Evolutionary conservation across 2,329 filamentous ascomycete genomes (phyloP).

Genomic region (Hypoxylon sp.): DNA sequence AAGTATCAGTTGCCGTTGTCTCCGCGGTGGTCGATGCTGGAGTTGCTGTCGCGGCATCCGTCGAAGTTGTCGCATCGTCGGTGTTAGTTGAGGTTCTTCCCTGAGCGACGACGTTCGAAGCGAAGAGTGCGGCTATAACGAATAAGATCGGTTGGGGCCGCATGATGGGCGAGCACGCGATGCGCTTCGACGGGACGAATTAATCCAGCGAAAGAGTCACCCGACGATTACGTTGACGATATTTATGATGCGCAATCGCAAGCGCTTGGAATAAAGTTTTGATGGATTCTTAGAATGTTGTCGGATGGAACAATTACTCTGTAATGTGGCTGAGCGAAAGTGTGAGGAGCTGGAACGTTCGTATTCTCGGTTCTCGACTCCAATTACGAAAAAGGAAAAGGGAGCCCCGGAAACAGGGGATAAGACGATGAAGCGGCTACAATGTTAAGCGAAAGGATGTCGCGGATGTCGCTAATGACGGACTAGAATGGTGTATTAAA

Average conservation of each 20-base stretch:
- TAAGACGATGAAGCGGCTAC: slow-evolving; percentile 4
- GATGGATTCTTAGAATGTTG: slow-evolving; percentile 13
- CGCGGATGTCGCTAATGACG: slow-evolving; percentile 33
- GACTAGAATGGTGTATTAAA: slow-evolving; percentile 36
- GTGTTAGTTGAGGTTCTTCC: slow-evolving; percentile 31
- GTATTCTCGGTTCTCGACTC: slow-evolving; percentile 34
- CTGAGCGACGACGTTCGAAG: slow-evolving; percentile 47
- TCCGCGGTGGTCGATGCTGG: slow-evolving; percentile 20
- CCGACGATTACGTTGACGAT: slow-evolving; percentile 7
- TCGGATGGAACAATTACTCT: slow-evolving; percentile 12
- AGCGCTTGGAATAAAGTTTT: slow-evolving; percentile 9
- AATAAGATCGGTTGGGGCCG: slow-evolving; percentile 47
- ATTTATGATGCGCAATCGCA: slow-evolving; percentile 27
- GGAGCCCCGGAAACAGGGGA: slow-evolving; percentile 2
- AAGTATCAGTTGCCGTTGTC: slow-evolving; percentile 1
- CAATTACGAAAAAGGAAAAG: slow-evolving; percentile 33
- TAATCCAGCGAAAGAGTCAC: slow-evolving; percentile 23
- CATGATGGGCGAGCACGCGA: slow-evolving; percentile 44
- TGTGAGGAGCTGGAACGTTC: slow-evolving; percentile 25
- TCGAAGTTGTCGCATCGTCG: slow-evolving; percentile 35
- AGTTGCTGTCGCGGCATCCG: slow-evolving; percentile 23
- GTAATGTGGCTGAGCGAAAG: slow-evolving; percentile 27
- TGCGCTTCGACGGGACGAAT: slow-evolving; percentile 9
- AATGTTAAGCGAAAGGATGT: slow-evolving; percentile 25
- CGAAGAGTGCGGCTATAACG: slow-evolving; percentile 43